phyloP scores from a whole-genome alignment of 371 early-diverging fungal genomes.

The Nosema muscidifuracis region DNA sequence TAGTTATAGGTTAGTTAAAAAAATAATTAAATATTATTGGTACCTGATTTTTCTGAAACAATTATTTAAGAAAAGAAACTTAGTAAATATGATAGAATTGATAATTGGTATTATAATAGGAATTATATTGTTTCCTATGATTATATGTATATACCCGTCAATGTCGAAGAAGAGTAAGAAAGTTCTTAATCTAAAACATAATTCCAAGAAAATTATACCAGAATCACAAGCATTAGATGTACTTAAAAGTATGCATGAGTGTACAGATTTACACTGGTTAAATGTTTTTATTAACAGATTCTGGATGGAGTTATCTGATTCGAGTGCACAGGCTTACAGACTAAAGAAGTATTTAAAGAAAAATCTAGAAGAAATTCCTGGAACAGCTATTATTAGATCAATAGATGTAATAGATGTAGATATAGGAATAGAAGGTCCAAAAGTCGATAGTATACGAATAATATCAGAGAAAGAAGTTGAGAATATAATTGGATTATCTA shows the following conservation, averaged over 20 bases:
- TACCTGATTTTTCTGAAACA: no score
- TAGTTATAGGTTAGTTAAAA: no score
- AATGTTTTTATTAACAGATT: slow-evolving; percentile 57
- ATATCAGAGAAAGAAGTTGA: slow-evolving; percentile 42
- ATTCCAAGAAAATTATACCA: not conserved
- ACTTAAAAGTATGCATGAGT: slow-evolving; percentile 35
- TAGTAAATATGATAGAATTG: not conserved
- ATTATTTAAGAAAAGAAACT: not conserved
- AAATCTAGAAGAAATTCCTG: slow-evolving; percentile 42
- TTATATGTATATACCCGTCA: not conserved
- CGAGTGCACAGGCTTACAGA: slow-evolving; percentile 51
- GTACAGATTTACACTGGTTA: slow-evolving; percentile 56
- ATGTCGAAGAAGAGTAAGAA: not conserved
- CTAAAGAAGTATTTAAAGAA: slow-evolving; percentile 46
- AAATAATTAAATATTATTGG: no score
- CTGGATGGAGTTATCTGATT: slow-evolving; percentile 48
- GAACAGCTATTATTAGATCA: slow-evolving; percentile 44
- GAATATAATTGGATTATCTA: not conserved
- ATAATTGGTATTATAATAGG: not conserved
- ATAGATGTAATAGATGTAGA: slow-evolving; percentile 51
- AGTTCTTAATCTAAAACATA: not conserved
- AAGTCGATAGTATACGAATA: slow-evolving; percentile 44
- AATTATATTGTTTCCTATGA: not conserved
- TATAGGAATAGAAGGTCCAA: slow-evolving; percentile 59
- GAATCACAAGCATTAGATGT: slow-evolving; percentile 1